Evolutionary conservation across 176 grass and related monocot species (phyloP).

Genomic region (Canna indica): DNA sequence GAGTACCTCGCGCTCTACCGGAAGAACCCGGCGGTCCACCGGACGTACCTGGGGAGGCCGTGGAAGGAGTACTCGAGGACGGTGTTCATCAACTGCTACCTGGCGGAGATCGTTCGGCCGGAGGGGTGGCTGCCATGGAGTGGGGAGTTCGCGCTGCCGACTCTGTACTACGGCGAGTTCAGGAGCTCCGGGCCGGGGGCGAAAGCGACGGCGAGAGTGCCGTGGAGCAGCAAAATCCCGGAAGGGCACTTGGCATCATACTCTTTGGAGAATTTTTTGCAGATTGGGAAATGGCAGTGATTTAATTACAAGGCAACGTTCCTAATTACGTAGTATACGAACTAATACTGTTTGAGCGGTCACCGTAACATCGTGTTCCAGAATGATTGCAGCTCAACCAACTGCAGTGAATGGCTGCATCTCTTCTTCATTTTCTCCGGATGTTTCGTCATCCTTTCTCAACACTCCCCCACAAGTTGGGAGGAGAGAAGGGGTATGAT

Average conservation of each 20-base stretch:
- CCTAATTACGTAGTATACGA: too few species aligned
- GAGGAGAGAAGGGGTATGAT: too few species aligned
- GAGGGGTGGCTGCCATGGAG: slow-evolving; percentile 66
- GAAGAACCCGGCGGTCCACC: slow-evolving; percentile 39
- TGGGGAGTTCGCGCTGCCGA: slow-evolving; percentile 78
- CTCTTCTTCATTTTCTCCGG: too few species aligned
- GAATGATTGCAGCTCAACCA: too few species aligned
- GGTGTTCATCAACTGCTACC: slow-evolving; percentile 47
- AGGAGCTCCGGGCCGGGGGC: slow-evolving; percentile 50
- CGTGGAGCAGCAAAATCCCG: slow-evolving; percentile 80
- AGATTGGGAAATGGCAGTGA: slow-evolving; percentile 52
- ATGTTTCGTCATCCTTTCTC: too few species aligned
- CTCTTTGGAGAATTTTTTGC: slow-evolving; percentile 69
- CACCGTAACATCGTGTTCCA: too few species aligned
- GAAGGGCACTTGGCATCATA: slow-evolving; percentile 52
- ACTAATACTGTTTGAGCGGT: too few species aligned
- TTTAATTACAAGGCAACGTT: too few species aligned
- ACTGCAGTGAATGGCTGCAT: too few species aligned
- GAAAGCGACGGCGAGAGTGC: slow-evolving; percentile 25
- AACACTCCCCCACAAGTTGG: too few species aligned
- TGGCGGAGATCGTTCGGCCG: slow-evolving; percentile 63
- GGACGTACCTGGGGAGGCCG: slow-evolving; percentile 53
- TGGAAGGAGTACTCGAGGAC: slow-evolving; percentile 98
- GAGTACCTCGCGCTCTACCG: slow-evolving; percentile 60
- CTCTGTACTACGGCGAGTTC: slow-evolving; percentile 79